Base-by-base conservation (phyloP, 331 rosid species). In the Quercus tomentella region DNA sequence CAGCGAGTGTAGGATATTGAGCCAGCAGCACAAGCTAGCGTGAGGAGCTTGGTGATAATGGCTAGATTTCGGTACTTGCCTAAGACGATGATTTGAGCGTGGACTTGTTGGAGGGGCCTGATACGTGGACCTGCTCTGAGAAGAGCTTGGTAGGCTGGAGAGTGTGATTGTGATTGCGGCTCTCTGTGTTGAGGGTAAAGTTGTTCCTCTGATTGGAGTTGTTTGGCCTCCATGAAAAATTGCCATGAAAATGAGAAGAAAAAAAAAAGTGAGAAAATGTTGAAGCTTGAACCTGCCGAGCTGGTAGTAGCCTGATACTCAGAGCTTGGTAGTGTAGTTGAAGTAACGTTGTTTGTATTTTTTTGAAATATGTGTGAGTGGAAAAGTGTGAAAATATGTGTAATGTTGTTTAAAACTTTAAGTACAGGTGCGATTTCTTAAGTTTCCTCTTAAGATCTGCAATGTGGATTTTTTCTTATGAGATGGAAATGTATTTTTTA, bases 31-130 rank as follows among this genome's bases (percentile, higher is more conserved):
- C 94, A 90, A 61, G 90, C 88, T 5, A 90, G 62, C 0, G 89
- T 85, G 84, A 95, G 82, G 54, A 94, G 98, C 85, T 91, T 92
- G 37, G 98, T 92, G 70, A 94, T 82, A 74, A 95, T 92, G 1
- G 97, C 86, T 21, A 82, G 84, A 84, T 90, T 91, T 28, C 83
- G 88, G 86, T 88, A 86, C 18, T 87, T 80, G 12, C 98, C 97
- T 0, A 89, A 62, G 84, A 90, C 97, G 2, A 88, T 77, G 25
- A 95, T 83, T 62, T 86, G 92, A n/a, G 92, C 97, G 57, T 92
- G 99, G 54, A 79, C 92, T 89, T 90, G 97, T 58, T 79, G 81
- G 70, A 95, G 97, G 2, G 85, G 86, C 23, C 80, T 84, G 23
- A 89, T 56, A 61, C 81, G 86, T 0, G 94, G 87, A 1, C 97